A percentile compares a stretch with the other conserved stretches of the same genome.
These are phyloP conservation scores for Ogataea pilisensis DNA, from an alignment of 805 yeast species.

Conservation along the genomic window DNA sequence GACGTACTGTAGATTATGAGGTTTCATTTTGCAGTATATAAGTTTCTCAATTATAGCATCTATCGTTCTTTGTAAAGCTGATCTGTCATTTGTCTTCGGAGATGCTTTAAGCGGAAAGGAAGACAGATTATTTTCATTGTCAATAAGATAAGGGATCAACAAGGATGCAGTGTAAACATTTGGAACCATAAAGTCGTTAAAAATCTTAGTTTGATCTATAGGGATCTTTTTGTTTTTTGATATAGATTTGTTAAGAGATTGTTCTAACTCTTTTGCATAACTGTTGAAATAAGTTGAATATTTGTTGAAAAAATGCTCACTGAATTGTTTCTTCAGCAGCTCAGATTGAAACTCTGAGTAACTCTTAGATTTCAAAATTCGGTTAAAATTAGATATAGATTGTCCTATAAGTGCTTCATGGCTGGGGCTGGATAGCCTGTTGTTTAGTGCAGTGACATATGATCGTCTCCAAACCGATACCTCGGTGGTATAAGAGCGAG, in stretches of 20 bases:
- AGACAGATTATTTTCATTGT: slow-evolving; percentile 7
- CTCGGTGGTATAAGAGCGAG: neutral
- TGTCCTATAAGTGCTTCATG: neutral
- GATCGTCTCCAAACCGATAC: neutral
- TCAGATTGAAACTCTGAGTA: slow-evolving; percentile 10
- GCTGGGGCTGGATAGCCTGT: neutral
- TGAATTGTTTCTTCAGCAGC: slow-evolving; percentile 8
- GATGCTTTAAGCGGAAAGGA: slow-evolving; percentile 9
- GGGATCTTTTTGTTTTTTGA: neutral
- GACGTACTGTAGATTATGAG: slow-evolving; percentile 23
- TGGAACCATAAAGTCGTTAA: slow-evolving; percentile 11
- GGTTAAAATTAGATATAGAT: neutral
- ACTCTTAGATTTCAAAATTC: neutral
- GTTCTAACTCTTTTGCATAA: slow-evolving; percentile 2
- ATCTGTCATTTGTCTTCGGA: slow-evolving; percentile 1
- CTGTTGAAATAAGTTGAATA: slow-evolving; percentile 5
- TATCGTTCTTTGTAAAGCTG: slow-evolving; percentile 12
- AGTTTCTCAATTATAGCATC: slow-evolving; percentile 26
- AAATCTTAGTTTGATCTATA: neutral
- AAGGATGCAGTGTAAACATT: slow-evolving; percentile 5
- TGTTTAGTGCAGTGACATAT: neutral
- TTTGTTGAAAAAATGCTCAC: slow-evolving; percentile 8
- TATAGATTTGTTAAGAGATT: neutral
- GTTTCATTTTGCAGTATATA: slow-evolving; percentile 29
- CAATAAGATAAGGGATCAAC: slow-evolving; percentile 10